Evolutionary conservation across 495 filamentous ascomycete species (phyloP).

Genomic region (Talaromyces trachyspermus): DNA sequence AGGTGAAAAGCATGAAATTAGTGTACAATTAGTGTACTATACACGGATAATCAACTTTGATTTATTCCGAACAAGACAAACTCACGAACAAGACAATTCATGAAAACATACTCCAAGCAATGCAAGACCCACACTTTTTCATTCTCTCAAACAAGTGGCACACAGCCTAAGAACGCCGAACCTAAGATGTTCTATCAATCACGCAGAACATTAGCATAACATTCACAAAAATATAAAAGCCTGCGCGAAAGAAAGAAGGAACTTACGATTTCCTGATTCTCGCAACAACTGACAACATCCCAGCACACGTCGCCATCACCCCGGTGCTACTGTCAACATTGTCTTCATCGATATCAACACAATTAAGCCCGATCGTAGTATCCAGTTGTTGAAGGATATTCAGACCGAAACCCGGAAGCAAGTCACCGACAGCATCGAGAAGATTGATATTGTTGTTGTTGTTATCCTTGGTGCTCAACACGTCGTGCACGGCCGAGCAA

Average conservation of each 20-base stretch:
- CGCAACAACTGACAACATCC: slow-evolving; percentile 5
- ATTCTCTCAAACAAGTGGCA: not conserved
- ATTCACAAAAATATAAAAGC: not conserved
- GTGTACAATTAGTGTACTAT: too few relatives aligned
- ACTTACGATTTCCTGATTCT: not conserved
- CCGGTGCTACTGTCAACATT: not conserved
- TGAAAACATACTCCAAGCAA: not conserved
- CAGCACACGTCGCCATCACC: not conserved
- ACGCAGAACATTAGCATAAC: not conserved
- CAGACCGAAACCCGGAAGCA: not conserved
- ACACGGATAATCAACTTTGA: too few relatives aligned
- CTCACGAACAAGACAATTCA: not conserved
- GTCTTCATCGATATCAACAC: slow-evolving; percentile 1
- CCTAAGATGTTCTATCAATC: not conserved
- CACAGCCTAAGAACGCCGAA: not conserved
- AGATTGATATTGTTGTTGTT: not conserved
- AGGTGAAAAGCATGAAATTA: not conserved
- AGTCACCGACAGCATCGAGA: not conserved
- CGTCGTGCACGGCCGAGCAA: slow-evolving; percentile 1
- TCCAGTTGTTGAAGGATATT: not conserved
- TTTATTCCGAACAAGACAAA: not conserved
- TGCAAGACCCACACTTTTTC: not conserved
- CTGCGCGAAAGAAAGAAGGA: too few relatives aligned
- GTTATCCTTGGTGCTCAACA: too few relatives aligned
- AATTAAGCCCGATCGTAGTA: not conserved